Conservation (phyloP, 208 protist genomes). For the Wallacemonas sp. region DNA sequence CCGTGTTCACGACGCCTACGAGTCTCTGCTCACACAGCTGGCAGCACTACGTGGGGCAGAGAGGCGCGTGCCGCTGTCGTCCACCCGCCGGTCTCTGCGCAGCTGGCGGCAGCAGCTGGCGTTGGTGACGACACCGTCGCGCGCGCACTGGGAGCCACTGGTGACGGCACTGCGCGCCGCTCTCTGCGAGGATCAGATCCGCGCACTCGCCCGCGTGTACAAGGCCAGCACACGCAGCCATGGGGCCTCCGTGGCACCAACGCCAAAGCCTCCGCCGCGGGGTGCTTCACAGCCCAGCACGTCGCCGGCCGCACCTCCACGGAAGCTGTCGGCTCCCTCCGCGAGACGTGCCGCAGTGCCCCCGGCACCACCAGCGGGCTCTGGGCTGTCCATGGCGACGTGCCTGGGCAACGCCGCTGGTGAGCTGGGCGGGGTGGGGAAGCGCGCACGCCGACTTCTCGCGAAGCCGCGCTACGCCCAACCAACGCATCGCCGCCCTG, state of each 20-base stretch:
- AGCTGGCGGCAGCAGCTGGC: conserved; percentile 10
- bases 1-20: neutral
- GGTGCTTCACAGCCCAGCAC: neutral
- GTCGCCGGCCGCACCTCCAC: neutral
- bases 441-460: neutral
- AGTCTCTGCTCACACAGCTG: neutral
- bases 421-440: neutral
- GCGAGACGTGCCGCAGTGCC: neutral
- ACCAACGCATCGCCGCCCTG: too few species aligned
- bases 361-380: neutral
- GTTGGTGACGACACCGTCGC: conserved; percentile 28
- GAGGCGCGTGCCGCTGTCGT: neutral
- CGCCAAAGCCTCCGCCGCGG: neutral
- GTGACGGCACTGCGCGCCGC: conserved; percentile 50
- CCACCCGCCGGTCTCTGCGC: conserved; percentile 7
- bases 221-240: neutral
- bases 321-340: too few species aligned
- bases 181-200: conserved; percentile 79
- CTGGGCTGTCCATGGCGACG: neutral
- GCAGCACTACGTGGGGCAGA: neutral
- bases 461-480: neutral
- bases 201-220: conserved; percentile 27
- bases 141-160: conserved; percentile 36
- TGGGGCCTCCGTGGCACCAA: neutral
- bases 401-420: neutral